Percentiles rank a stretch among this genome's conserved stretches.
These are phyloP conservation scores for Neolecta irregularis DNA, from an alignment of 1,139 yeast species.

Conservation along the genomic window DNA sequence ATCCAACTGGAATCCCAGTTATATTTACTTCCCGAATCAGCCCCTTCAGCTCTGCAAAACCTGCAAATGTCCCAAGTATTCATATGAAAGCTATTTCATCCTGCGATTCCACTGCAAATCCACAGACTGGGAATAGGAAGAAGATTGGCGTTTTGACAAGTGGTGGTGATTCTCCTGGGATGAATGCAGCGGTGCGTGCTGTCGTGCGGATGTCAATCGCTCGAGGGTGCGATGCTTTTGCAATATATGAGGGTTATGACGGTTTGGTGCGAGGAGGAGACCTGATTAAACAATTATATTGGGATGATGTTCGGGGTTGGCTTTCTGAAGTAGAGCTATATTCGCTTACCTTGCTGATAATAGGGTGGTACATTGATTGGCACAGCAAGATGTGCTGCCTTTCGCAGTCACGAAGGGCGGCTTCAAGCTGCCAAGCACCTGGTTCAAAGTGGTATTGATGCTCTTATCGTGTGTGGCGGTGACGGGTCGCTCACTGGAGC, in stretches of 20 bases:
- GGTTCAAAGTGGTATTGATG: conserved; percentile 82
- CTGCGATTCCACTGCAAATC: background rate
- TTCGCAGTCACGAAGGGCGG: conserved; percentile 74
- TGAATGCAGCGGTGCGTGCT: conserved; percentile 91
- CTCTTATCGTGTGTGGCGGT: conserved; percentile 95
- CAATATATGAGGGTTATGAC: conserved; percentile 86
- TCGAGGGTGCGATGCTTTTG: conserved; percentile 87
- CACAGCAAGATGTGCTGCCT: conserved; percentile 81
- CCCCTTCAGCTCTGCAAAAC: conserved; percentile 21
- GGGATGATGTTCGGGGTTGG: conserved; percentile 93
- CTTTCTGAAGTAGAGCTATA: no score
- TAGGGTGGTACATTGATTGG: conserved; percentile 95
- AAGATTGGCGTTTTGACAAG: conserved; percentile 92
- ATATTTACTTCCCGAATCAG: conserved; percentile 36
- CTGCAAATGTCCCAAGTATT: conserved; percentile 5
- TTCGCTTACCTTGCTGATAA: no score
- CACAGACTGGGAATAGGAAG: conserved; percentile 22
- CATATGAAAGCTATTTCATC: conserved; percentile 1
- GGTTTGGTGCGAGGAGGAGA: conserved; percentile 47
- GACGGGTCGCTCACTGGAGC: conserved; percentile 98
- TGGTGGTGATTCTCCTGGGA: conserved; percentile 98
- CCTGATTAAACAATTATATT: conserved; percentile 56
- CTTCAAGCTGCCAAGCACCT: conserved; percentile 67
- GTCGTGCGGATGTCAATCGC: conserved; percentile 81
- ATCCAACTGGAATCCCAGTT: conserved; percentile 45